Base-by-base conservation (phyloP, 768 basidiomycete species). In the Austroboletus festivus region DNA sequence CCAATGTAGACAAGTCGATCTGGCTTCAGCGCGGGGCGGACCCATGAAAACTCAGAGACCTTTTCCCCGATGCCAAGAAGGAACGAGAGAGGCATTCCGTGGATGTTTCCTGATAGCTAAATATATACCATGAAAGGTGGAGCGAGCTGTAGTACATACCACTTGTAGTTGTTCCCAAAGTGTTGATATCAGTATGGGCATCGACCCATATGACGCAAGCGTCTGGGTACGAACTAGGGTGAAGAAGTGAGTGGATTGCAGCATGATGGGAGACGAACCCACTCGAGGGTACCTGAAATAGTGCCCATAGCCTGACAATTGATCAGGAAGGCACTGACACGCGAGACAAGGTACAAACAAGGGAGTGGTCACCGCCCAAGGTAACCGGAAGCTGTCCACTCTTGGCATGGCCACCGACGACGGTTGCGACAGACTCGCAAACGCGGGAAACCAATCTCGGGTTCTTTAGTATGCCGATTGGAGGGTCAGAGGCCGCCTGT, bases 51-150 rank as follows among this genome's bases (percentile, higher is more conserved):
- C 50, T 74, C 70, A 50, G 72, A 61, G 34, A 73, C 34, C 23
- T 65, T 63, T 28, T 64, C 56, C 33, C 68, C 71, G 28, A 75
- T 54, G 65, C 75, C 82, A 71, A 83, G 47, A 42, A 99, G 81
- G 80, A 98, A 98, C 5, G 96, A 91, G 38, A 98, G 80, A 19
- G 96, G 96, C 86, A 96, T 97, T 52, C 96, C 96, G 70, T 99
- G 96, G 39, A 99, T 85, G 69, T 98, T 97, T 24, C 95, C 95
- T 79, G 62, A 30, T 8, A 16, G 31, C 15, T 9, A 8, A 23
- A 33, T 62, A 26, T 22, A 37, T 18, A 4, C 2, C 11, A 8
- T 51, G 53, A 22, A 46, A 33, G 23, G 11, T 33, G 37, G 18
- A 11, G 26, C 18, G 22, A 31, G 46, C 35, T 33, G 47, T 30